Base-by-base conservation (phyloP, 352 stramenopile genomes). In the Phytopythium sindhum region DNA sequence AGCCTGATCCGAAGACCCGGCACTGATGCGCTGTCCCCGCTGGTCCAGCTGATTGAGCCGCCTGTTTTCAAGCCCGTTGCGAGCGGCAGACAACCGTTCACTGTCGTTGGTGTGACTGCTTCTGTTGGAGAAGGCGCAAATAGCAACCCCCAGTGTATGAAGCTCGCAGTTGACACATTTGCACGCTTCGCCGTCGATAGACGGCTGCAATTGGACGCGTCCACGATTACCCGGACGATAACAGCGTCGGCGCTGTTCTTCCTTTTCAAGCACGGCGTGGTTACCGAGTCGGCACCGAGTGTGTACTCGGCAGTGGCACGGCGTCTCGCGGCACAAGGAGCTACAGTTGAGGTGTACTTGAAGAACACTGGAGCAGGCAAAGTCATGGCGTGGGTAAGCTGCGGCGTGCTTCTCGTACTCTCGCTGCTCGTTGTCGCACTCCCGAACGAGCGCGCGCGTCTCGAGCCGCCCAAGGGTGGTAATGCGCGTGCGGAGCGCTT, bases 401-500 rank as follows among this genome's bases (percentile, higher is more conserved):
- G 76, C 31, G 76, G 63, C 4, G 67, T 84, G 11, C 29, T 84
- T 26, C 52, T 82, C 26, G 28, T 85, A 1, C 64, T 89, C n/a
- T 79, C 80, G 21, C 64, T 75, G 8, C 66, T 89, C 37, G 77
- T 80, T 17, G 57, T 89, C 26, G 52, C 74, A 31, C 59, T 86
- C 5, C 80, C 80, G 48, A 86, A 87, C 31, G 78, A 84, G 54
- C 78, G 78, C 11, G 76, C 78, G 66, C 74, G 80, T 0, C 63
- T 87, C 28, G 64, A 67, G 48, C 78, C 75, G 11, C 76, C 72
- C 60, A 74, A 72, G 65, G 78, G 78, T 33, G 75, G 72, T 63
- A 86, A 84, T 37, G 74, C 74, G 55, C 79, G 78, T 24, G 81
- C 80, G 10, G 81, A 89, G 57, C 80, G 80, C 28, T 90, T 89